A percentile compares a stretch with the other conserved stretches of the same genome.
phyloP scores from a whole-genome alignment of 805 yeast species.

The Teunomyces cretensis region DNA sequence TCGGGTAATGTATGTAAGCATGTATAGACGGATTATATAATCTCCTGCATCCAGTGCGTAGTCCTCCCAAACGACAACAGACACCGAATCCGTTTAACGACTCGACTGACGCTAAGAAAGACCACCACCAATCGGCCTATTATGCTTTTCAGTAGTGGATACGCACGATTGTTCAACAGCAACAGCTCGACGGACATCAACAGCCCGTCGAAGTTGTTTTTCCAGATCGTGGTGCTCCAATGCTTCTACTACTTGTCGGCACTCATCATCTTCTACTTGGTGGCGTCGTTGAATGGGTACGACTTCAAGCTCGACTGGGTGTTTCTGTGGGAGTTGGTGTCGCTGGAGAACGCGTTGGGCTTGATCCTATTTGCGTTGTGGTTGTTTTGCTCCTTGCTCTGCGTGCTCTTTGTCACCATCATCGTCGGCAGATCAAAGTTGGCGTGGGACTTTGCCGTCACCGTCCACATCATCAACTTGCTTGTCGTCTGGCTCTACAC shows the following conservation, averaged over 20 bases:
- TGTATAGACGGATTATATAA: neutral
- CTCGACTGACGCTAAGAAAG: too few relatives aligned
- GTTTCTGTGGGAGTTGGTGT: slow-evolving; percentile 76
- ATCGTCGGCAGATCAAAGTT: slow-evolving; percentile 90
- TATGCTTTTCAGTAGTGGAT: slow-evolving; percentile 16
- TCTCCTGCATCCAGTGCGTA: neutral
- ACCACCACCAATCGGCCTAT: neutral
- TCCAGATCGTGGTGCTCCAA: slow-evolving; percentile 79
- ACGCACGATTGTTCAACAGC: slow-evolving; percentile 23
- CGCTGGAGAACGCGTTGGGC: slow-evolving; percentile 78
- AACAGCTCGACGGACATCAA: slow-evolving; percentile 26
- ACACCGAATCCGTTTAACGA: too few relatives aligned
- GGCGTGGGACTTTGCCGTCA: slow-evolving; percentile 96
- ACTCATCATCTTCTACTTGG: slow-evolving; percentile 57
- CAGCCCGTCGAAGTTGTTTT: slow-evolving; percentile 37
- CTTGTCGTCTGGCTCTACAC: slow-evolving; percentile 66
- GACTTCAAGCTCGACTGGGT: slow-evolving; percentile 67
- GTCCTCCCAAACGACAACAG: too few relatives aligned
- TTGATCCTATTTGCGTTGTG: slow-evolving; percentile 71
- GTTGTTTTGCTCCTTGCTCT: slow-evolving; percentile 79
- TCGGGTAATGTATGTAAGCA: too few relatives aligned
- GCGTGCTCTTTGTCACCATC: slow-evolving; percentile 80
- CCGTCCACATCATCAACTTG: slow-evolving; percentile 80
- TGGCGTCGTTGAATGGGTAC: slow-evolving; percentile 70
- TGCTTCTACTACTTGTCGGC: slow-evolving; percentile 77